Evolutionary conservation across 1,139 yeast species (phyloP), one percentile per base, ranked within the genome.

Genomic region (Hansenula sp.): DNA sequence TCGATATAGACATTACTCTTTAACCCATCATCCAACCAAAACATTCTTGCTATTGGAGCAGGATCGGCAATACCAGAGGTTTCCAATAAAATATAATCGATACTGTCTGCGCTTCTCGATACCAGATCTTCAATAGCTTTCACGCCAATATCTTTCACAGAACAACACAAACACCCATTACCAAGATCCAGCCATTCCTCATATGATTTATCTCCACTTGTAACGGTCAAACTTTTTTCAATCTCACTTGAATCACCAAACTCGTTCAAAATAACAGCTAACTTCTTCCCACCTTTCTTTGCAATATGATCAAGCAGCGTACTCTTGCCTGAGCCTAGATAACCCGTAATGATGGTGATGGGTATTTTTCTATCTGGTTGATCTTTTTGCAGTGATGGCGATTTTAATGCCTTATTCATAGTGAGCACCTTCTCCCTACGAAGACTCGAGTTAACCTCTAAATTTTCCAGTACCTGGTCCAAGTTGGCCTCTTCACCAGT

Each of bases 31-130:
- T 93, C 99, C 34, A 91, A 72, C 99, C 99, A 93, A 64, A 93
- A 93, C 96, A 93, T 93, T 53, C 82, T 80, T 9, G 97, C 96
- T 32, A 93, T 89, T 0, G 98, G 98, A 0, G 85, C 97, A 0
- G 99, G 99, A 60, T 93, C 98, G 0, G 99, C 99, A n/a, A 94
- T 74, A 0, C 99, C 99, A 0, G 97, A 89, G 0, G 99, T 94
- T 61, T 93, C 99, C 45, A 94, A 68, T 25, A 93, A 64, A 25
- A 93, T 90, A 59, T 93, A 87, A 62, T 94, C 99, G 47, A 93
- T 91, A 44, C 75, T 76, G 37, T 79, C 84, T 15, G 83, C 84
- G 34, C 84, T 77, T 40, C 82, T 76, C 40, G 81, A 84, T 54
- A 93, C 82, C 55, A 93, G 74, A 48, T 88, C 81, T 62, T 93